Evolutionary conservation across 2,329 filamentous ascomycete species (phyloP), one percentile per base, ranked within the genome.

Genomic region (Verticillium zaregamsianum): DNA sequence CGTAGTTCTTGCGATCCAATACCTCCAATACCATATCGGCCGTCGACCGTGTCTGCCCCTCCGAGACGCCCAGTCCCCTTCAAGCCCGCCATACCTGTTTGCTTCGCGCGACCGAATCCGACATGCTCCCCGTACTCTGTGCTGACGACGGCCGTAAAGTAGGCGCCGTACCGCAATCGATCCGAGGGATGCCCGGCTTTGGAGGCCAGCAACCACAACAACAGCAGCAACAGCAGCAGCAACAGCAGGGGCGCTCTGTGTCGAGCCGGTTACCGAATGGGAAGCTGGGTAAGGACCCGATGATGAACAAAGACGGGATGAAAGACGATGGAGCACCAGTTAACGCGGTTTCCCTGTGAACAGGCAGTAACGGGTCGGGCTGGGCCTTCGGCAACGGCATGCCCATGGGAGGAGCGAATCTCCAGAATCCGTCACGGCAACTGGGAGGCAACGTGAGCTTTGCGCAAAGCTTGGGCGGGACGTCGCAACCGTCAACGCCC

Each of bases 341-440:
- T 49, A 49, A 49, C 45, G 20, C 20, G 3, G n/a, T 49, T 11
- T 49, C 17, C 17, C 1, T 32, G 59, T 57, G 32, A 54, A 69
- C 74, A 79, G 81, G 76, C 68, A 82, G 78, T 69, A 85, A 81
- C 67, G 79, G 74, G 60, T 77, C 80, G 63, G 84, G 84, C 64
- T 89, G 87, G 86, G 83, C 83, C 14, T 89, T 89, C 75, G 83
- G 85, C 64, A 82, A 81, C 62, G 83, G 80, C 67, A 79, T 87
- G 69, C 85, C 86, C 31, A 87, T 89, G 82, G 82, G 84, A 62
- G 77, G 77, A 68, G 80, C 80, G 69, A 78, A 79, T 54, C 77
- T 86, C 62, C 83, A 80, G 69, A 85, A 80, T 66, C 77, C 80
- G 58, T 73, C 78, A 60, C 79, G 84, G 70, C 81, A 86, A 76